Evolutionary conservation across 1,139 yeast species (phyloP).

Genomic region (Taphrina betulina): DNA sequence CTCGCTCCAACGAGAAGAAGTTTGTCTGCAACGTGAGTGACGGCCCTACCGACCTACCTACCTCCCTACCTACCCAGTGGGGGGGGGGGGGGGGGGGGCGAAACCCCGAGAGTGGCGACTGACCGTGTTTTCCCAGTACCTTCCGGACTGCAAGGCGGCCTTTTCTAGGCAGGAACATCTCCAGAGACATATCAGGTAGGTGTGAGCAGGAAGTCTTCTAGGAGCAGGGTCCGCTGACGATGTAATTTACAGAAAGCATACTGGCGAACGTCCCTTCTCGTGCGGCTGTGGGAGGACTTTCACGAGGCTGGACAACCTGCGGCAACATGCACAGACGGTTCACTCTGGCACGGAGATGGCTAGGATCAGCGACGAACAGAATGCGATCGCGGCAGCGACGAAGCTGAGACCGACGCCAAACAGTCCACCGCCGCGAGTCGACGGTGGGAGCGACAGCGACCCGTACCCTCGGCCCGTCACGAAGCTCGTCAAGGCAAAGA

Average conservation of each 20-base stretch:
- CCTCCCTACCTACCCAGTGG: too few relatives aligned
- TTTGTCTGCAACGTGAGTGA: constrained; percentile 10
- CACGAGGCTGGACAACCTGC: constrained; percentile 78
- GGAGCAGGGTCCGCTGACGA: neutral
- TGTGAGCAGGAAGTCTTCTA: neutral
- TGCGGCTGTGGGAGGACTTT: constrained; percentile 83
- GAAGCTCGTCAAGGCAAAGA: neutral
- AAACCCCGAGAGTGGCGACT: neutral
- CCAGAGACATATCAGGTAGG: constrained; percentile 68
- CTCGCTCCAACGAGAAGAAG: constrained; percentile 22
- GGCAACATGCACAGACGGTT: constrained; percentile 91
- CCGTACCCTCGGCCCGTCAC: constrained; percentile 14
- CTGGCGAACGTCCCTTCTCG: constrained; percentile 91
- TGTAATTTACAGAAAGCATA: constrained; percentile 62
- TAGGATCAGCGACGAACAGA: constrained; percentile 18
- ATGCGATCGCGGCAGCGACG: constrained; percentile 22
- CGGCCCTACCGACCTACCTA: too few relatives aligned
- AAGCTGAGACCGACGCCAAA: constrained; percentile 15
- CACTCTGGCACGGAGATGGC: constrained; percentile 60
- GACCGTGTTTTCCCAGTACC: constrained; percentile 2
- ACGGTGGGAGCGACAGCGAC: constrained; percentile 18
- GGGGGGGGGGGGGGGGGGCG: too few relatives aligned
- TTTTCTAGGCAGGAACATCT: constrained; percentile 87
- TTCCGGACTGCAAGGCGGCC: constrained; percentile 80
- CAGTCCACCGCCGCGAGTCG: constrained; percentile 14